Evolutionary conservation across 2,329 filamentous ascomycete species (phyloP).

Genomic region (Fusarium sp.): DNA sequence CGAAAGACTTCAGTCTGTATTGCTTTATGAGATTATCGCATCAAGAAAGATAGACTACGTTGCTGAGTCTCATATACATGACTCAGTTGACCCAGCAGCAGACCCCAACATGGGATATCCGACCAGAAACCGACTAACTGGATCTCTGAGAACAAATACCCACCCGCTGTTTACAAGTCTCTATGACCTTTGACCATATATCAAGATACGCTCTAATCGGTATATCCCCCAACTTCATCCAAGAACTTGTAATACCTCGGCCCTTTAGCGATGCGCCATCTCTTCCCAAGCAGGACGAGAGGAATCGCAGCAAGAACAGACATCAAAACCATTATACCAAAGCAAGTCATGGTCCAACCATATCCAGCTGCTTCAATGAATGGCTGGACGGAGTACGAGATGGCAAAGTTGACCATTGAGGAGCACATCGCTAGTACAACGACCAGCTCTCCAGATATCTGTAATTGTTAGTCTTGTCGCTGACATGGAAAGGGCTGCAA

Average conservation of each 20-base stretch:
- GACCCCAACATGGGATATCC: no score
- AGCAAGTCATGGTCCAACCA: background rate
- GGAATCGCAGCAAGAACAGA: background rate
- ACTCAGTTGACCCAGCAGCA: background rate
- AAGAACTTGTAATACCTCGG: background rate
- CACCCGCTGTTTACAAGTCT: no score
- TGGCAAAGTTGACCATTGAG: background rate
- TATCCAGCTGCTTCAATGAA: background rate
- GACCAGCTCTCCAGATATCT: background rate
- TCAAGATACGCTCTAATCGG: background rate
- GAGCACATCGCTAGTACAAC: background rate
- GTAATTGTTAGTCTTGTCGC: fast-evolving
- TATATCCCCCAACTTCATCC: background rate
- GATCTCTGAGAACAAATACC: no score
- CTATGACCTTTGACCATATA: no score
- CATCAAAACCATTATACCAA: background rate
- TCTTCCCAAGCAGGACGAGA: background rate
- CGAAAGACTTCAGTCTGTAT: no score
- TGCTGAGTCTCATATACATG: no score
- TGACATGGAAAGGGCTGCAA: fast-evolving
- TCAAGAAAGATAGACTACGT: no score
- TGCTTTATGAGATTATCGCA: no score
- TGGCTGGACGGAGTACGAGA: background rate
- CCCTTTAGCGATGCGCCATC: background rate
- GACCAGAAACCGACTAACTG: no score